phyloP scores from a whole-genome alignment of 768 basidiomycete species.

The Psilocybe cubensis region DNA sequence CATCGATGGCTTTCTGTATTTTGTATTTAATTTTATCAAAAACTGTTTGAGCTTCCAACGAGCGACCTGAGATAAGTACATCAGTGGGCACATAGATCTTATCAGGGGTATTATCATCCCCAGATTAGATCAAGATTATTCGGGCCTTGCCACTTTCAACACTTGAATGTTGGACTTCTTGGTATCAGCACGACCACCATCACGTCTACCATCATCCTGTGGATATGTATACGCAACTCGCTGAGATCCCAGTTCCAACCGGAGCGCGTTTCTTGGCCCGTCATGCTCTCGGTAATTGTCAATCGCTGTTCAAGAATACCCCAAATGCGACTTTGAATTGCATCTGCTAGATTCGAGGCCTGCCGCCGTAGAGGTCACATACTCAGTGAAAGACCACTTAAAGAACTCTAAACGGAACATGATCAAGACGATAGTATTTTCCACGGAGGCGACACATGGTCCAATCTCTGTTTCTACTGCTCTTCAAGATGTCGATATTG shows the following conservation, averaged over 20 bases:
- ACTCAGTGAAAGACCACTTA: constrained; percentile 52
- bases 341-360: background rate
- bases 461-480: constrained; percentile 22
- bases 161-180: too few relatives aligned
- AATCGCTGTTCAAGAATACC: background rate
- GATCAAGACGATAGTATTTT: constrained; percentile 37
- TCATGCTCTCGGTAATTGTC: constrained; percentile 11
- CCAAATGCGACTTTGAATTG: background rate
- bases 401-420: constrained; percentile 51
- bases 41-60: too few relatives aligned
- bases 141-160: too few relatives aligned
- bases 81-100: too few relatives aligned
- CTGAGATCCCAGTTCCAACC: constrained; percentile 33
- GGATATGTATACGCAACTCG: constrained; percentile 28
- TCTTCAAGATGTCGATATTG: constrained; percentile 42
- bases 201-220: background rate
- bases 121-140: too few relatives aligned
- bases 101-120: too few relatives aligned
- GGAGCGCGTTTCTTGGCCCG: constrained; percentile 27
- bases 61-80: too few relatives aligned
- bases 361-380: constrained; percentile 42
- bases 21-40: too few relatives aligned
- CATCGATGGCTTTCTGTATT: too few relatives aligned
- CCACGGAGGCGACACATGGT: constrained; percentile 20
- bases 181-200: too few relatives aligned